Conservation (phyloP, 257 asterid genomes). For the Mitragyna speciosa region DNA sequence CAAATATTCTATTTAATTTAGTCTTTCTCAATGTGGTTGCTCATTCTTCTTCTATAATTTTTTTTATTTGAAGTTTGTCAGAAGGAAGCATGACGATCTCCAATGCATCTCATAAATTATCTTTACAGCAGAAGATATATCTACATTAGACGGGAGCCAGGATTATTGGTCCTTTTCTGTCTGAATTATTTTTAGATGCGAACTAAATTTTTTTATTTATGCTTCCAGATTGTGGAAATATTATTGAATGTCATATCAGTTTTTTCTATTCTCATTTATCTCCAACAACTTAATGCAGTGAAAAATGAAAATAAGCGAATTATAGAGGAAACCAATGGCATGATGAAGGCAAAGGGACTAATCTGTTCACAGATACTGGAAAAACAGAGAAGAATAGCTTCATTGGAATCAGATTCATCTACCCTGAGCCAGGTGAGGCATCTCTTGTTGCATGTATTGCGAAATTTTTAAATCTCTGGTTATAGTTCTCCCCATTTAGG, state of each 20-base stretch:
- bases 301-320: conserved; percentile 51
- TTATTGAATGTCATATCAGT: not conserved
- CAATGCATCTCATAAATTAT: not conserved
- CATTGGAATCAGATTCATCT: conserved; percentile 55
- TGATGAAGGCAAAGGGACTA: conserved; percentile 52
- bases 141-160: not conserved
- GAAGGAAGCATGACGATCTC: not conserved
- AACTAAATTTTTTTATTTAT: not conserved
- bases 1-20: not conserved
- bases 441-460: not conserved
- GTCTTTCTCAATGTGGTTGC: not conserved
- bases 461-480: not conserved
- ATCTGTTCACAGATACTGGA: conserved; percentile 60
- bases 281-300: conserved; percentile 48
- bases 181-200: not conserved
- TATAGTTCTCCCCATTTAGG: not conserved
- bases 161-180: too few relatives aligned
- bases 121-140: not conserved
- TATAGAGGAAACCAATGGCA: conserved; percentile 51
- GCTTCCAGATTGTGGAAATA: not conserved
- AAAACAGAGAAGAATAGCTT: conserved; percentile 55
- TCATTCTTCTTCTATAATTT: not conserved
- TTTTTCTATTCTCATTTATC: not conserved
- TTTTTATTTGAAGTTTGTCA: not conserved
- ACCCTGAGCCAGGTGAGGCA: conserved; percentile 57